Conservation (phyloP, 371 early-diverging fungal genomes). For the Aphelidium insulamus region DNA sequence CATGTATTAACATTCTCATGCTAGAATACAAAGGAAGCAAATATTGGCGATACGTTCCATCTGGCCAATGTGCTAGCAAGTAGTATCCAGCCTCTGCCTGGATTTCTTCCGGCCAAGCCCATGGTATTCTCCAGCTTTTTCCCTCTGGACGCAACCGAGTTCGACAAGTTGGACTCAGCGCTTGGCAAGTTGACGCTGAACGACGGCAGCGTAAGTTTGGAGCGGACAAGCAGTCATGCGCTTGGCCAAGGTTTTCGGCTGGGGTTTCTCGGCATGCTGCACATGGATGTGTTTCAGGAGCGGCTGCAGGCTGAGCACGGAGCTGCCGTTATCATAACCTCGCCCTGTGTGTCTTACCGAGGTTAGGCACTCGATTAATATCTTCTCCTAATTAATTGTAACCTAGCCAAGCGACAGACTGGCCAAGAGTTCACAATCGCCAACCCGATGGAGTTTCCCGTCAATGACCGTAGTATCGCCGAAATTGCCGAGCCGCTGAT, state of each 20-base stretch:
- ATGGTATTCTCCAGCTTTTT: slow-evolving; percentile 89
- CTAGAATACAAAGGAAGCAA: slow-evolving; percentile 69
- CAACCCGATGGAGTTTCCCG: slow-evolving; percentile 85
- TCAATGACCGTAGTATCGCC: slow-evolving; percentile 31
- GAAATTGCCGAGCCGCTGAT: slow-evolving; percentile 80
- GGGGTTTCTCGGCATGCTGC: slow-evolving; percentile 85
- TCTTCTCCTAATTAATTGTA: neutral
- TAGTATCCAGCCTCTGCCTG: slow-evolving; percentile 60
- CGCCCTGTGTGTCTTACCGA: slow-evolving; percentile 79
- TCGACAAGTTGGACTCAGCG: slow-evolving; percentile 62
- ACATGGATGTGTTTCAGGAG: slow-evolving; percentile 93
- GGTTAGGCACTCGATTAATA: slow-evolving; percentile 7
- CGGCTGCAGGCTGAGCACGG: slow-evolving; percentile 86
- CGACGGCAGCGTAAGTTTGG: slow-evolving; percentile 74
- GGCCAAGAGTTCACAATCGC: slow-evolving; percentile 33
- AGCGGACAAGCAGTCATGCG: slow-evolving; percentile 66
- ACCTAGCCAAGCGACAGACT: slow-evolving; percentile 25
- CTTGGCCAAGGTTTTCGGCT: slow-evolving; percentile 92
- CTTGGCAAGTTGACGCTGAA: slow-evolving; percentile 77
- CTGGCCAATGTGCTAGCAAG: slow-evolving; percentile 21
- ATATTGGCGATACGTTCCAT: slow-evolving; percentile 91
- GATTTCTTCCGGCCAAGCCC: slow-evolving; percentile 76
- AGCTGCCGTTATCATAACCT: slow-evolving; percentile 69
- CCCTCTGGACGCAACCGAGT: slow-evolving; percentile 75
- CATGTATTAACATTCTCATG: too few species aligned